Percentiles rank a stretch among this genome's conserved stretches.
phyloP scores from a whole-genome alignment of 176 grass and related monocot genomes.

The Carex littledalei region DNA sequence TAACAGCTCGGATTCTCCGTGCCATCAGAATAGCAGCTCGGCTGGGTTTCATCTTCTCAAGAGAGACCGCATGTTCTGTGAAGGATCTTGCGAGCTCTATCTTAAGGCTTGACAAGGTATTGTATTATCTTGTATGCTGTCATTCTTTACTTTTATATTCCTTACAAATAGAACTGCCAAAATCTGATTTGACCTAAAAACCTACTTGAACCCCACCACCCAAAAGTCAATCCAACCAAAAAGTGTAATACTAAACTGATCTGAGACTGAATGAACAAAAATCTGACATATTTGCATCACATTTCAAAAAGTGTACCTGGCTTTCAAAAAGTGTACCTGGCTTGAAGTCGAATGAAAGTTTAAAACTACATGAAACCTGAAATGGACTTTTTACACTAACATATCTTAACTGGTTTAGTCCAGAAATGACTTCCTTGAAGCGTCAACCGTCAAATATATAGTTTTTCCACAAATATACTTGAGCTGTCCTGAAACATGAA shows the following conservation, averaged over 20 bases:
- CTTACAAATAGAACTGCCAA: not conserved
- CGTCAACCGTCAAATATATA: not conserved
- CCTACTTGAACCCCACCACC: not conserved
- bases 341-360: not conserved
- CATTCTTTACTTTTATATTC: not conserved
- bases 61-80: constrained; percentile 92
- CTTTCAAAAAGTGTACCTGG: not conserved
- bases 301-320: not conserved
- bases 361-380: not conserved
- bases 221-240: not conserved
- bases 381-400: not conserved
- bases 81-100: constrained; percentile 68
- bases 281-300: not conserved
- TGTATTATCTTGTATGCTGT: constrained; percentile 16
- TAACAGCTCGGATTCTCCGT: constrained; percentile 94
- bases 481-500: not conserved
- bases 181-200: not conserved
- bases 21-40: constrained; percentile 99
- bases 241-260: not conserved
- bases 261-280: not conserved
- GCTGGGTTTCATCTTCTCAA: constrained; percentile 83
- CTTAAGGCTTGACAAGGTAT: constrained; percentile 78
- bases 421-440: not conserved
- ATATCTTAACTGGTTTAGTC: not conserved
- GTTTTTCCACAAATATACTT: not conserved